Base-by-base conservation (phyloP, 345 rosid genomes). In the Arabidopsis arenosa region DNA sequence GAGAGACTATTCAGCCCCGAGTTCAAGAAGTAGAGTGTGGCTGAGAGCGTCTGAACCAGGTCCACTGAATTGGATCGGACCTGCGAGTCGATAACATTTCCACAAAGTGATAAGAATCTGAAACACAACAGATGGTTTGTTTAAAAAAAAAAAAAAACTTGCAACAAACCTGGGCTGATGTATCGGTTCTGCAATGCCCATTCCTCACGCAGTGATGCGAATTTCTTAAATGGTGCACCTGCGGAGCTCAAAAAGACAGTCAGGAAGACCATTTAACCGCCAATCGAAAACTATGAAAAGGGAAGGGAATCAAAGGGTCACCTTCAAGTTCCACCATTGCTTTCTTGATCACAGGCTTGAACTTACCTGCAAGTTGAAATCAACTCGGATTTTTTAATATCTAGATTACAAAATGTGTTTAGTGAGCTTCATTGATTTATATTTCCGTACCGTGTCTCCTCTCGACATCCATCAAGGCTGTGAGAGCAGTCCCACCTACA, bases 271-370 rank as follows among this genome's bases (percentile, higher is more conserved):
- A 40, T 37, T 28, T 32, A 36, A 18, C 44, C 7, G 6, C 35
- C 1, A 0, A 47, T 47, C 9, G 5, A 28, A 17, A 58, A 35
- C 7, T 33, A 17, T 59, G 7, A 18, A 30, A 67, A 13, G 30
- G 28, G 11, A 18, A 18, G 3, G 15, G 36, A 53, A 66, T 60
- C 30, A 40, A 65, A 79, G 32, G 53, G 63, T 75, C 81, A 95
- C 99, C 97, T n/a, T 95, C 94, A 65, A 96, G 98, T 76, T 96
- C 99, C 79, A 93, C 98, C 96, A 96, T 96, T 60, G 99, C 99
- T 86, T 96, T 96, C 92, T 96, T 96, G 82, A 96, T 96, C 81
- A 96, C 98, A 75, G 98, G 98, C 90, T 96, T 96, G 87, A 83
- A 93, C 81, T 87, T 96, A 51, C 99, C 98, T 94, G 82, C 73